Conservation (phyloP, 352 stramenopile species). For the Globisporangium parvum region DNA sequence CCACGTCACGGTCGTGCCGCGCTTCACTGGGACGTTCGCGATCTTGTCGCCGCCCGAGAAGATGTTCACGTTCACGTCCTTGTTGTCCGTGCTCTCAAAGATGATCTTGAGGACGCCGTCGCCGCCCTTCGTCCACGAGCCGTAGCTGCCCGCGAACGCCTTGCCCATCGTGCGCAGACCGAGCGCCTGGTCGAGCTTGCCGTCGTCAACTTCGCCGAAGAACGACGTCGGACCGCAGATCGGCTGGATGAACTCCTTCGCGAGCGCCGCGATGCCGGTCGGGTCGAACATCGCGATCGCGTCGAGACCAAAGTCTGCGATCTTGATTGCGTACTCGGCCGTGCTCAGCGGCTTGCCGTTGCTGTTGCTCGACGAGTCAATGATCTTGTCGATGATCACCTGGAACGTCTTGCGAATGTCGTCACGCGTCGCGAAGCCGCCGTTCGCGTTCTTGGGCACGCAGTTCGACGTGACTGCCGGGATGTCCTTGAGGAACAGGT, state of each 20-base stretch:
- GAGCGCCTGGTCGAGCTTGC: constrained; percentile 34
- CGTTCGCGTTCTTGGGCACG: constrained; percentile 25
- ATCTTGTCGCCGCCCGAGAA: constrained; percentile 31
- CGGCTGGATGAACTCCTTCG: constrained; percentile 46
- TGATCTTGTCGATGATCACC: constrained; percentile 52
- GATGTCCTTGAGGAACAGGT: constrained; percentile 40
- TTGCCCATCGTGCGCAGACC: constrained; percentile 31
- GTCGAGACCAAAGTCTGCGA: constrained; percentile 33
- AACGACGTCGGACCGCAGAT: constrained; percentile 54
- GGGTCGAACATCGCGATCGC: constrained; percentile 44
- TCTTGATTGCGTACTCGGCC: constrained; percentile 32
- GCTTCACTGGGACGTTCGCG: constrained; percentile 24
- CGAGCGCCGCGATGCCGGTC: constrained; percentile 35
- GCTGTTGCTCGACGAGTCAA: constrained; percentile 22
- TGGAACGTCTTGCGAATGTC: constrained; percentile 44
- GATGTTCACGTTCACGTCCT: constrained; percentile 41
- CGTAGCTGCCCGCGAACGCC: constrained; percentile 34
- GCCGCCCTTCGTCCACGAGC: constrained; percentile 36
- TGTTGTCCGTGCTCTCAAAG: constrained; percentile 32
- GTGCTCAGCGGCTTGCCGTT: constrained; percentile 26
- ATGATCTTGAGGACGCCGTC: constrained; percentile 30
- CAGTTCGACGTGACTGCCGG: constrained; percentile 39
- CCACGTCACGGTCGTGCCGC: constrained; percentile 37
- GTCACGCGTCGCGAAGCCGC: constrained; percentile 39
- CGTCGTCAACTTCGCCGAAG: constrained; percentile 52